Percentiles rank a stretch among this genome's conserved stretches.
These are phyloP conservation scores for Andrographis paniculata DNA, from an alignment of 305 asterid genomes.

Conservation along the genomic window DNA sequence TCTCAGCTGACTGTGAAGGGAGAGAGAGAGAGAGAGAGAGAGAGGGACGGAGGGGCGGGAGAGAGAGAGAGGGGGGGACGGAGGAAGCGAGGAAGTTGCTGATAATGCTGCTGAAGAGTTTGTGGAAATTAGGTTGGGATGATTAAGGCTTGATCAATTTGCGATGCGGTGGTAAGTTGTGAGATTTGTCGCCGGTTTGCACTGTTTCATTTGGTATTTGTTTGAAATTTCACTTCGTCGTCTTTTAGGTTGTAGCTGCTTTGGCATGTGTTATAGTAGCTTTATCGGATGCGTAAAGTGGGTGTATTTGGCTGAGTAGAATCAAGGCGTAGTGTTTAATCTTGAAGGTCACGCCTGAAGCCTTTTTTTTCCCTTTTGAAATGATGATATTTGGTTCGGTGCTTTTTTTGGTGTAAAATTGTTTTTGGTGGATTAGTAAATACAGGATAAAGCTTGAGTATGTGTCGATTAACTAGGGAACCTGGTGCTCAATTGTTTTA, in stretches of 20 bases:
- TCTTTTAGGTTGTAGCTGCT: too few species aligned
- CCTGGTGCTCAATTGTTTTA: too few species aligned
- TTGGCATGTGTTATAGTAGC: conserved; percentile 14
- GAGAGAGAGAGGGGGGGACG: too few species aligned
- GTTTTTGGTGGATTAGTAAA: conserved; percentile 8
- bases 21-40: conserved; percentile 20
- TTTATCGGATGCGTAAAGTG: conserved; percentile 25
- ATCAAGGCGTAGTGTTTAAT: conserved; percentile 6
- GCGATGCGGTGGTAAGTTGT: conserved; percentile 2
- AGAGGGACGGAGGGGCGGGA: too few species aligned
- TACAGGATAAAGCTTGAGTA: too few species aligned
- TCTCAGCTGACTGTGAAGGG: conserved; percentile 7
- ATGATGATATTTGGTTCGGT: neutral
- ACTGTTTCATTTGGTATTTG: conserved; percentile 14
- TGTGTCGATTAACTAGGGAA: too few species aligned
- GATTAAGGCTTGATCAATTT: too few species aligned
- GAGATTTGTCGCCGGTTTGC: conserved; percentile 9
- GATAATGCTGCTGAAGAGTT: conserved; percentile 11
- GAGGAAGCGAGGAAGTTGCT: conserved; percentile 14
- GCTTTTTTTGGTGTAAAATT: neutral
- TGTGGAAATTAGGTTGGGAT: too few species aligned
- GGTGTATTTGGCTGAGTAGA: conserved; percentile 14
- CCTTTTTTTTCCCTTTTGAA: neutral
- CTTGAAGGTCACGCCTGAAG: neutral
- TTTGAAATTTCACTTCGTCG: conserved; percentile 2